Conservation (phyloP, 2,329 filamentous ascomycete species). For the Colletotrichum acutatum region DNA sequence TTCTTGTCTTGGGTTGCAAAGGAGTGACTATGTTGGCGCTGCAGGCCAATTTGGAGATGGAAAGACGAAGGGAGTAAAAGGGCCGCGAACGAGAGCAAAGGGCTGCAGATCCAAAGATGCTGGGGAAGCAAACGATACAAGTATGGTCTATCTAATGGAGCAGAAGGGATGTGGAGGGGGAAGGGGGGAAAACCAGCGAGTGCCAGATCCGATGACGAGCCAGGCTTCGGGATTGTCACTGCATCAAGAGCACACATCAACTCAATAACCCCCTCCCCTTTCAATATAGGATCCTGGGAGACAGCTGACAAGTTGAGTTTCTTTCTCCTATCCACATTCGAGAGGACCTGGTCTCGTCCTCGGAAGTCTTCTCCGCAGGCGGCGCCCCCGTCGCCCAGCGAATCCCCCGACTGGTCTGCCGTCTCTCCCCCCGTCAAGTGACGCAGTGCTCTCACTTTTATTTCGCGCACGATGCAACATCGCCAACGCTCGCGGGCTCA, state of each 20-base stretch:
- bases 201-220: slow-evolving; percentile 10
- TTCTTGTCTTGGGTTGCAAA: not conserved
- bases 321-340: not conserved
- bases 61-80: not conserved
- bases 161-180: not conserved
- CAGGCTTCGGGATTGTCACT: not conserved
- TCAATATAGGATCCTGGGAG: not conserved
- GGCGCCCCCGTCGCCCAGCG: not conserved
- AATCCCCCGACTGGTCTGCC: slow-evolving; percentile 23
- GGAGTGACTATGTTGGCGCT: slow-evolving; percentile 12
- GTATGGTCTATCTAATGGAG: slow-evolving; percentile 11
- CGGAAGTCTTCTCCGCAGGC: slow-evolving; percentile 15
- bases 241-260: slow-evolving; percentile 8
- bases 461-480: not conserved
- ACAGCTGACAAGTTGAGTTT: not conserved
- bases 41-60: slow-evolving; percentile 9
- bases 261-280: not conserved
- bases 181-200: not conserved
- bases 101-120: not conserved
- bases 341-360: not conserved
- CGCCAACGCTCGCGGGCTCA: not conserved
- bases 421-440: not conserved
- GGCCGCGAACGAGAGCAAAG: slow-evolving; percentile 5
- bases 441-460: not conserved
- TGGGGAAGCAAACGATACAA: slow-evolving; percentile 24